Evolutionary conservation across 345 rosid genomes (phyloP), one percentile per base, ranked within the genome.

Genomic region (Raphanus sativus): DNA sequence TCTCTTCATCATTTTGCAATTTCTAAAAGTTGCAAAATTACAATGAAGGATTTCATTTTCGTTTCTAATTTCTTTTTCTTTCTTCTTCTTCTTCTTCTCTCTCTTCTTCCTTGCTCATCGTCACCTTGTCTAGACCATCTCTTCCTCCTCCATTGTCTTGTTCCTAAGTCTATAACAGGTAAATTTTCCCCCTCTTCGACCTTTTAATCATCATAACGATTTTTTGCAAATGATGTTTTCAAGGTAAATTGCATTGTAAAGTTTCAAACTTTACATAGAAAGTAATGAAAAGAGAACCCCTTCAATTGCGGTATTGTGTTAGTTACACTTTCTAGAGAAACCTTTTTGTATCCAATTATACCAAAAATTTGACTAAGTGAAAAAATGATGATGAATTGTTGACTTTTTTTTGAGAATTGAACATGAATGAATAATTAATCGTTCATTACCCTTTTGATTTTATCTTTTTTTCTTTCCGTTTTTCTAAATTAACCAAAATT

Each of bases 271-370:
- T 74, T 72, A 36, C 81, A 60, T 66, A 58, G 42, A 64, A 32
- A 40, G 13, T 12, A 8, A 66, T 67, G 77, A 73, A 75, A 80
- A 58, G 65, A 80, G 40, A 65, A 34, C 52, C 75, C 90, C 87
- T 80, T 83, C 86, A 77, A 88, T 91, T 86, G 89, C 91, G 91
- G 78, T 85, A 60, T 80, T 77, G 40, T 63, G 75, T 54, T 68
- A 30, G 71, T 54, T 55, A 48, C 61, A 67, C 8, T 58, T 67
- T 67, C 24, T 54, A 38, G 15, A 17, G 40, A 50, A 34, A 69
- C 54, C 69, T 75, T 81, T 50, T 81, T 81, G 78, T 58, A 62
- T 69, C 70, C 38, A 82, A 83, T 87, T 9, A 83, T 84, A 77
- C 33, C 59, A 69, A 78, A 65, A 65, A 38, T 62, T 79, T 81